Conservation (phyloP, 1,139 yeast species). For the Suhomyces choctaworum region DNA sequence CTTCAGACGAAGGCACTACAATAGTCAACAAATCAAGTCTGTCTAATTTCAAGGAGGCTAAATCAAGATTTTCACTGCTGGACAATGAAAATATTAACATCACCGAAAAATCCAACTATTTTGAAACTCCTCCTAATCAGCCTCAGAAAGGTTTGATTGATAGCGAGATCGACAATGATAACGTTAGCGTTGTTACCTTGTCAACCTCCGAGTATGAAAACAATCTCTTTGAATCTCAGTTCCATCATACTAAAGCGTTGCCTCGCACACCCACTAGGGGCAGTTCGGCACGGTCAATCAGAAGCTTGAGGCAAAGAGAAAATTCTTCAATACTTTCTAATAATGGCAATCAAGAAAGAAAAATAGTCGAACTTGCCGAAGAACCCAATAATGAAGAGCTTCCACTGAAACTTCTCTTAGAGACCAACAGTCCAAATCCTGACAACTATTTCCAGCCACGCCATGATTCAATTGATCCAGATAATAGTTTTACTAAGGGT, state of each 20-base stretch:
- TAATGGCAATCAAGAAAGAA: neutral
- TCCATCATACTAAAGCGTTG: slow-evolving; percentile 32
- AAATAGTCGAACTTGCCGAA: neutral
- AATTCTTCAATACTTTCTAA: slow-evolving; percentile 4
- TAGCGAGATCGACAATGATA: slow-evolving; percentile 24
- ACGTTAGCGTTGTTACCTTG: slow-evolving; percentile 43
- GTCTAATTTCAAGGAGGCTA: slow-evolving; percentile 1
- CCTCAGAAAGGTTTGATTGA: slow-evolving; percentile 3
- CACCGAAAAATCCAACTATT: neutral
- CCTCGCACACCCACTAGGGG: slow-evolving; percentile 24
- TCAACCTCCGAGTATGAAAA: slow-evolving; percentile 59
- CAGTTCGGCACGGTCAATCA: slow-evolving; percentile 2
- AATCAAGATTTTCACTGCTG: slow-evolving; percentile 1
- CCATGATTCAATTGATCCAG: too few species aligned
- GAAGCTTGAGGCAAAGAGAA: slow-evolving; percentile 1
- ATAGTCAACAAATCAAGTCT: slow-evolving; percentile 4
- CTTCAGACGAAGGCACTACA: slow-evolving; percentile 9
- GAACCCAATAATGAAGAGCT: slow-evolving; percentile 4
- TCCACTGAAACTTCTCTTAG: neutral
- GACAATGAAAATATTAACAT: neutral
- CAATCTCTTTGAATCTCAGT: slow-evolving; percentile 53
- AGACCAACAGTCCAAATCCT: neutral
- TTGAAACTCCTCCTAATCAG: neutral
- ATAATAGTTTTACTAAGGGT: neutral
- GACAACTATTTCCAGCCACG: neutral